These are phyloP conservation scores for Blastocystis sp. DNA, from an alignment of 352 stramenopile genomes.

Conservation along the genomic window DNA sequence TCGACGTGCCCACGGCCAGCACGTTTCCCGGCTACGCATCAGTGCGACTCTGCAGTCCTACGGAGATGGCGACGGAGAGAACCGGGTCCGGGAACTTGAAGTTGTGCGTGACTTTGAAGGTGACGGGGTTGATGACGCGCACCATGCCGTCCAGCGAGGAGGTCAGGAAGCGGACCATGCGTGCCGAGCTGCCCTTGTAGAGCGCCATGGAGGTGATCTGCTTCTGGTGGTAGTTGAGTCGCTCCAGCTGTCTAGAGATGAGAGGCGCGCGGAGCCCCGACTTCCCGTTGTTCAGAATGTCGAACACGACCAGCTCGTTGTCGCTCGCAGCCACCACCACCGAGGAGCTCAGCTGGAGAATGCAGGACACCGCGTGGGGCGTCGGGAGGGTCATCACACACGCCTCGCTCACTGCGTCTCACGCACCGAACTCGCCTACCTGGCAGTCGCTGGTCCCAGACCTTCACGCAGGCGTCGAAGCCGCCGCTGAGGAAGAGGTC, in stretches of 20 bases:
- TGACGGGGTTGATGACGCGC: slow-evolving; percentile 10
- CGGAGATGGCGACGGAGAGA: slow-evolving; percentile 30
- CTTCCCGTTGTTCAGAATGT: not conserved
- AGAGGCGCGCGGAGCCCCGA: not conserved
- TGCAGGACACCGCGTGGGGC: not conserved
- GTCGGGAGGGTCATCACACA: slow-evolving; percentile 7
- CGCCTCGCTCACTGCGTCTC: not conserved
- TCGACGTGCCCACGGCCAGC: slow-evolving; percentile 16
- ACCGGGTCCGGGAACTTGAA: slow-evolving; percentile 61
- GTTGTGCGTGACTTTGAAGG: slow-evolving; percentile 29
- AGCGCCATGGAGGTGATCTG: not conserved
- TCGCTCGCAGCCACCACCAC: slow-evolving; percentile 16
- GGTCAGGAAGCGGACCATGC: not conserved
- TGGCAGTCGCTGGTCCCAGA: slow-evolving; percentile 43
- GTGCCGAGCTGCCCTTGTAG: not conserved
- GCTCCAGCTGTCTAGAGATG: slow-evolving; percentile 6
- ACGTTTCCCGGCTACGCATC: slow-evolving; percentile 17
- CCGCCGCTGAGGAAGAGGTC: slow-evolving; percentile 51
- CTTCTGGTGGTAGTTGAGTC: slow-evolving; percentile 27
- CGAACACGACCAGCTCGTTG: not conserved
- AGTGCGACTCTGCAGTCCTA: not conserved
- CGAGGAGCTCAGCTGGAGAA: not conserved
- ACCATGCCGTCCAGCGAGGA: slow-evolving; percentile 32
- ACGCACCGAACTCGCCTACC: not conserved
- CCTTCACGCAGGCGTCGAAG: slow-evolving; percentile 54